Evolutionary conservation across 495 filamentous ascomycete species (phyloP), one percentile per base, ranked within the genome.

Genomic region (Penicillium parvum): DNA sequence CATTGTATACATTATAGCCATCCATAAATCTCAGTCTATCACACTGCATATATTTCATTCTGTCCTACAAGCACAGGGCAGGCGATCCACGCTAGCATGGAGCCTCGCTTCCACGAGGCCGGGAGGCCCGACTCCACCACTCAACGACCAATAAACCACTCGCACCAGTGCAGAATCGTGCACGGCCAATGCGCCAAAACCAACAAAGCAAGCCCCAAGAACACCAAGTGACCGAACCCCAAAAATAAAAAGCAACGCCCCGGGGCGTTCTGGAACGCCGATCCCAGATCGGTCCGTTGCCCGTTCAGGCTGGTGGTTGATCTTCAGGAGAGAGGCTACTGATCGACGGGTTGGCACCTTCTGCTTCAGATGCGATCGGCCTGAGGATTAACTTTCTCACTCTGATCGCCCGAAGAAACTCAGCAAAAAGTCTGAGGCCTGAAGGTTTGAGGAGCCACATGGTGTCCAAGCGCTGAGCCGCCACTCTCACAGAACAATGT

Each of bases 71-170:
- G 45, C 45, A 52, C 43, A 29, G 53, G 45, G 53, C 45, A 53
- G 46, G 46, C 46, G 56, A 57, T 59, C 56, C 43, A 54, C 18
- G 18, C 15, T 0, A 40, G 56, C n/a, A n/a, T 60, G 56, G 57
- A 47, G 32, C 37, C 42, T 60, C 57, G 57, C 57, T 60, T 57
- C 57, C 57, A 60, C 53, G 57, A 57, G 53, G 50, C 37, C 46
- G 49, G 49, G 49, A 52, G 20, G 33, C 25, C 15, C 16, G 32
- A 40, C 46, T 37, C 48, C 49, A 49, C 22, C 14, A 7, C 30
- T 32, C 9, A 57, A 50, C 49, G 50, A 46, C 57, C 56, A 60
- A 60, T 57, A 43, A n/a, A n/a, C n/a, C n/a, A n/a, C n/a, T n/a
- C n/a, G n/a, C n/a, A n/a, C n/a, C n/a, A n/a, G n/a, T n/a, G n/a